Evolutionary conservation across 768 basidiomycete species (phyloP).

Genomic region (Leucocoprinus birnbaumii): DNA sequence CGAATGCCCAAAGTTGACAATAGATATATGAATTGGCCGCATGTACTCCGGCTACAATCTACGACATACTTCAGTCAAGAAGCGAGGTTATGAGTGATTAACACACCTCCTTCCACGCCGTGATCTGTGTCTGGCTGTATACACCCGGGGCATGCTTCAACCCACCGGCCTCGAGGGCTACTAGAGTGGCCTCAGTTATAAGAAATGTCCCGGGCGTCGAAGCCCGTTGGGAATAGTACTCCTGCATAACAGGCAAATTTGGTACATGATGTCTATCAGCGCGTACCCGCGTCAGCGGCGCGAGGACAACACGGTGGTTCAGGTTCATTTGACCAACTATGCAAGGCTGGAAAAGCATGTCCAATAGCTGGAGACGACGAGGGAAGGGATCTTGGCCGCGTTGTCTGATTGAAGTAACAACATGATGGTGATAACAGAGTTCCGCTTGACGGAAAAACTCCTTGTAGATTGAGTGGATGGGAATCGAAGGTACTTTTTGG

Average conservation of each 20-base stretch:
- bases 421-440: no score
- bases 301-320: slow-evolving; percentile 49
- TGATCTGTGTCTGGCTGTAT: slow-evolving; percentile 56
- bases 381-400: no score
- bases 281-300: slow-evolving; percentile 46
- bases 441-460: no score
- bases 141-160: slow-evolving; percentile 55
- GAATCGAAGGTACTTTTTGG: no score
- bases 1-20: slow-evolving; percentile 59
- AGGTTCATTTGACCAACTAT: slow-evolving; percentile 33
- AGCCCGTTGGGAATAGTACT: slow-evolving; percentile 49
- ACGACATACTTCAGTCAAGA: no score
- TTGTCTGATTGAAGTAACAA: no score
- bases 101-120: slow-evolving; percentile 48
- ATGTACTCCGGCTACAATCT: no score
- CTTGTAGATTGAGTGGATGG: no score
- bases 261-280: slow-evolving; percentile 35
- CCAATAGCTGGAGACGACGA: slow-evolving; percentile 6
- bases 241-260: slow-evolving; percentile 25
- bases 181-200: slow-evolving; percentile 55
- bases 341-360: slow-evolving; percentile 53
- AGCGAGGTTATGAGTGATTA: no score
- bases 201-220: slow-evolving; percentile 48
- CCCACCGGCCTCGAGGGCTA: slow-evolving; percentile 49
- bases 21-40: slow-evolving; percentile 39